A percentile compares a stretch with the other conserved stretches of the same genome.
Conservation (phyloP, 768 basidiomycete genomes). For the Lentinula aciculospora region DNA sequence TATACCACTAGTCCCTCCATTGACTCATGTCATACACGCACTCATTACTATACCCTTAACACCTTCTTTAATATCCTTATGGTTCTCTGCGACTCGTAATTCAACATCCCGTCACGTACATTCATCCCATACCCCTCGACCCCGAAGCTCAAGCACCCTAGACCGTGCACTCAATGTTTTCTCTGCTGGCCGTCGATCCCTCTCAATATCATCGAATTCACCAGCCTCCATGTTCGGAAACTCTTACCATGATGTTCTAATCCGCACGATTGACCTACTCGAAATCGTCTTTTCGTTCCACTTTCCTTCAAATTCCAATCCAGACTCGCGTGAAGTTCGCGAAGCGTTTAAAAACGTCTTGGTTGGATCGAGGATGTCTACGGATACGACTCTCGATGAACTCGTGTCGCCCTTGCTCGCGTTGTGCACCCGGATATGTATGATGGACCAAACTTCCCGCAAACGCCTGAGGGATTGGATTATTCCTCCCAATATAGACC, state of each 20-base stretch:
- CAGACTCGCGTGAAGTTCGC: constrained; percentile 60
- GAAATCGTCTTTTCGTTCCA: constrained; percentile 57
- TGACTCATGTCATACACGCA: constrained; percentile 79
- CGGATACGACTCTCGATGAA: constrained; percentile 68
- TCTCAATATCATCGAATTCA: constrained; percentile 42
- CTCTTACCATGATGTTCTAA: constrained; percentile 40
- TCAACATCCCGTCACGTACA: constrained; percentile 8
- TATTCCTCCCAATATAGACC: constrained; percentile 75
- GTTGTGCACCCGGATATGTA: constrained; percentile 66
- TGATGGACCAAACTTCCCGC: constrained; percentile 55
- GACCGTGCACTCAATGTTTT: constrained; percentile 58
- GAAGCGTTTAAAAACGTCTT: constrained; percentile 41
- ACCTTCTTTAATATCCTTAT: constrained; percentile 46
- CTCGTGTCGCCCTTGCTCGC: constrained; percentile 70
- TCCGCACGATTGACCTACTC: constrained; percentile 63
- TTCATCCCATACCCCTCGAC: constrained; percentile 10
- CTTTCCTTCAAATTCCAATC: constrained; percentile 58
- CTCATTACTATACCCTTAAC: constrained; percentile 75
- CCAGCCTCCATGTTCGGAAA: constrained; percentile 15
- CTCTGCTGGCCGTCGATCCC: constrained; percentile 43
- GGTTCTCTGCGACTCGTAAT: constrained; percentile 49
- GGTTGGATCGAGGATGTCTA: constrained; percentile 6
- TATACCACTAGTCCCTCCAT: constrained; percentile 62
- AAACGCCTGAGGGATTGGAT: constrained; percentile 60
- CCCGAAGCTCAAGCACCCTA: constrained; percentile 32